phyloP scores from a whole-genome alignment of 805 yeast genomes.

The Ogataea saltuana region DNA sequence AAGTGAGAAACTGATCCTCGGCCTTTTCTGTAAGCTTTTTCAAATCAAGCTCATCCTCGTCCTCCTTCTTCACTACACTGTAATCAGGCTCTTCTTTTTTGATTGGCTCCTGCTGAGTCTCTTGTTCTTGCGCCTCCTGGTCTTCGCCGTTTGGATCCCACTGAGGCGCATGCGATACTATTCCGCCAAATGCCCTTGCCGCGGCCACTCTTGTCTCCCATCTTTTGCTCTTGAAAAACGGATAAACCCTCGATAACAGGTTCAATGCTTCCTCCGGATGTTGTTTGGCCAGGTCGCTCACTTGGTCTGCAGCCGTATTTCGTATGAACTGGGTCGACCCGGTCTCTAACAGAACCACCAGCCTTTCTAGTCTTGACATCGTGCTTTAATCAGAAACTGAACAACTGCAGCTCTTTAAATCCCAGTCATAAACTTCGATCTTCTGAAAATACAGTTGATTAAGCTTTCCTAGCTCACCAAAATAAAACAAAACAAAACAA shows the following conservation, averaged over 20 bases:
- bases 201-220: constrained; percentile 98
- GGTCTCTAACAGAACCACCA: constrained; percentile 65
- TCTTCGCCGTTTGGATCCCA: constrained; percentile 78
- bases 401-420: background rate
- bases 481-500: constrained; percentile 4
- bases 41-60: constrained; percentile 33
- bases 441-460: background rate
- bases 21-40: constrained; percentile 43
- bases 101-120: constrained; percentile 1
- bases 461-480: background rate
- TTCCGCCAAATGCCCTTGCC: constrained; percentile 92
- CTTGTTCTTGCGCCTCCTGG: constrained; percentile 21
- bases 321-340: constrained; percentile 94
- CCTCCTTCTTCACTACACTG: constrained; percentile 21
- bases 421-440: constrained; percentile 1
- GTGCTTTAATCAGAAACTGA: background rate
- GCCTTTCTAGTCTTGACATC: constrained; percentile 39
- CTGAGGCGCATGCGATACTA: constrained; percentile 68
- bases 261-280: constrained; percentile 92
- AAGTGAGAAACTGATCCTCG: constrained; percentile 46
- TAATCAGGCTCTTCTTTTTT: constrained; percentile 20
- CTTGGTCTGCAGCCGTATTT: constrained; percentile 95
- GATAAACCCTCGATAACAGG: constrained; percentile 84
- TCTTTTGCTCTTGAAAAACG: constrained; percentile 74
- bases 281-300: constrained; percentile 88